A percentile compares a stretch with the other conserved stretches of the same genome.
Conservation (phyloP, 495 filamentous ascomycete species). For the Monascus purpureus region DNA sequence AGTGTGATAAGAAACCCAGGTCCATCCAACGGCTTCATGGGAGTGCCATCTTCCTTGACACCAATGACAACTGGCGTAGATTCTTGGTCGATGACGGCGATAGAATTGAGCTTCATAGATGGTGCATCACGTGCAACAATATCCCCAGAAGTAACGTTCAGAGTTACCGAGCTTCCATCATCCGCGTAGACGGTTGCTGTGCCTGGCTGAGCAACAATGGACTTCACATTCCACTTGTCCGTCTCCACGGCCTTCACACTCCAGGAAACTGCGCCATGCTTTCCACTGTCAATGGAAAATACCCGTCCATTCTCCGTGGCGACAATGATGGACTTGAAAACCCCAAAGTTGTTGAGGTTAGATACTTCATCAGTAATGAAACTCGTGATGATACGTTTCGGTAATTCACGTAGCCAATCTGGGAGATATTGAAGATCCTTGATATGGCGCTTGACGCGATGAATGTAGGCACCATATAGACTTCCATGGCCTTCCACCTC, state of each 20-base stretch:
- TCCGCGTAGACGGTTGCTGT: slow-evolving; percentile 42
- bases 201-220: slow-evolving; percentile 46
- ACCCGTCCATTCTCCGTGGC: slow-evolving; percentile 71
- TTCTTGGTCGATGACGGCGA: slow-evolving; percentile 17
- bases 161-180: slow-evolving; percentile 40
- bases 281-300: slow-evolving; percentile 63
- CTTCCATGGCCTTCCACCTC: slow-evolving; percentile 78
- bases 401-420: slow-evolving; percentile 51
- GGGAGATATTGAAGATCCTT: slow-evolving; percentile 71
- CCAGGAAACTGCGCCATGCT: slow-evolving; percentile 66
- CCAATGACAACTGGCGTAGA: slow-evolving; percentile 11
- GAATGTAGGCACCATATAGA: slow-evolving; percentile 64
- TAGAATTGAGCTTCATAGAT: slow-evolving; percentile 16
- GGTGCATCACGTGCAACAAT: slow-evolving; percentile 27
- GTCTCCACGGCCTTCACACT: slow-evolving; percentile 43
- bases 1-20: slow-evolving; percentile 43
- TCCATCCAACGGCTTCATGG: slow-evolving; percentile 12
- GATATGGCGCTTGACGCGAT: slow-evolving; percentile 71
- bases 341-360: slow-evolving; percentile 68
- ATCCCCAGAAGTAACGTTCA: slow-evolving; percentile 44
- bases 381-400: slow-evolving; percentile 50
- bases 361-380: slow-evolving; percentile 48
- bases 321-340: slow-evolving; percentile 67
- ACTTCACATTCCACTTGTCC: slow-evolving; percentile 52
- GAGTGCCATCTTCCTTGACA: slow-evolving; percentile 23